Evolutionary conservation across 306 rosid genomes (phyloP).

Genomic region (Cucurbita argyrosperma): DNA sequence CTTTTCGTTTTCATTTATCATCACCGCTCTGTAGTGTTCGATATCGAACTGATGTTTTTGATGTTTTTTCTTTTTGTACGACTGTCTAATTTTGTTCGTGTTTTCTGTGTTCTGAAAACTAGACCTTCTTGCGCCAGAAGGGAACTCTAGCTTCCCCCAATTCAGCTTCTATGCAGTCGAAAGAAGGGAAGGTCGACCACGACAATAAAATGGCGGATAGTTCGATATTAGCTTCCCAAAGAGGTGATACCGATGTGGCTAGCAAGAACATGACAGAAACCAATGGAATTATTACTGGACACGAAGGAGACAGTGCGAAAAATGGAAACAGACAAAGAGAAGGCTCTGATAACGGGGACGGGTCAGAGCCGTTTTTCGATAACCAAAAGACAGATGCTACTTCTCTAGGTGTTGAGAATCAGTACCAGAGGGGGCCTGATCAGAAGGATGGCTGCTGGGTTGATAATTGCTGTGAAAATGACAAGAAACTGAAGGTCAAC

Average conservation of each 20-base stretch:
- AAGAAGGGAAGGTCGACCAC: slow-evolving; percentile 22
- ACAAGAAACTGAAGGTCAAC: slow-evolving; percentile 36
- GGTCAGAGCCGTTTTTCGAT: background rate
- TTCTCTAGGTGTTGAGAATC: background rate
- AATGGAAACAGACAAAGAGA: slow-evolving; percentile 10
- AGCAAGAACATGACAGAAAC: slow-evolving; percentile 21
- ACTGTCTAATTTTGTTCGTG: too few relatives aligned
- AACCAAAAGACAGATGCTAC: slow-evolving; percentile 1
- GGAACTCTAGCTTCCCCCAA: slow-evolving; percentile 48
- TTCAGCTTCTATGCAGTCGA: slow-evolving; percentile 22
- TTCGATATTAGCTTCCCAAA: slow-evolving; percentile 11
- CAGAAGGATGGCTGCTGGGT: slow-evolving; percentile 26
- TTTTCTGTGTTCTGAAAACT: slow-evolving; percentile 1
- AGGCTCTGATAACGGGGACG: slow-evolving; percentile 9
- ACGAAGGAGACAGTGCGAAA: slow-evolving; percentile 15
- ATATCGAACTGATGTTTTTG: background rate
- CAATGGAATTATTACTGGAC: slow-evolving; percentile 18
- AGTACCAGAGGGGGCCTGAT: slow-evolving; percentile 22
- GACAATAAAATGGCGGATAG: slow-evolving; percentile 15
- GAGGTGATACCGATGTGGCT: slow-evolving; percentile 3
- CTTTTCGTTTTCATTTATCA: background rate
- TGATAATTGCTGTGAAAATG: slow-evolving; percentile 34
- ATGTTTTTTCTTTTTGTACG: background rate
- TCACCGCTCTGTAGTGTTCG: too few relatives aligned
- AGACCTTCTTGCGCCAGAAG: slow-evolving; percentile 98